Evolutionary conservation across 2,329 filamentous ascomycete species (phyloP).

Genomic region (Cladosporium sp.): DNA sequence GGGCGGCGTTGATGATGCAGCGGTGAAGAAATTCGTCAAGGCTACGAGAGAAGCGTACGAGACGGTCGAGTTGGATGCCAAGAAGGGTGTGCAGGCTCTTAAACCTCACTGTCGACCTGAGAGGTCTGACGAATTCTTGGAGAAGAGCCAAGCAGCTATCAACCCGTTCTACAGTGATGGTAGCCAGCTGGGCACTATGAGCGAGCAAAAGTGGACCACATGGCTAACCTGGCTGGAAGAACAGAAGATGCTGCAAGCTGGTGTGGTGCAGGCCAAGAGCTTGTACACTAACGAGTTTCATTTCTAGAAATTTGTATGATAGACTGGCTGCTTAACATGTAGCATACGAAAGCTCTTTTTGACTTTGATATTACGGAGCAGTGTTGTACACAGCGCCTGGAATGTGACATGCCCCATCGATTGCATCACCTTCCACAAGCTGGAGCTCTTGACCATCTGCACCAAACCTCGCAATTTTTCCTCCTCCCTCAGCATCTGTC

Average conservation of each 20-base stretch:
- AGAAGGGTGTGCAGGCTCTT: neutral
- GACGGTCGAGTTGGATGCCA: slow-evolving; percentile 19
- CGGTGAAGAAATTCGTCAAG: slow-evolving; percentile 23
- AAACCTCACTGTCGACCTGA: slow-evolving; percentile 17
- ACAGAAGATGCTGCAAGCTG: slow-evolving; percentile 3
- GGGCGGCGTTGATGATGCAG: slow-evolving; percentile 15
- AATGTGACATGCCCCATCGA: slow-evolving; percentile 18
- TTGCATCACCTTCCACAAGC: slow-evolving; percentile 14
- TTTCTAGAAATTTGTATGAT: neutral
- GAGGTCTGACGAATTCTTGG: slow-evolving; percentile 24
- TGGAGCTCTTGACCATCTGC: slow-evolving; percentile 19
- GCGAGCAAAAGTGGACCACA: slow-evolving; percentile 15
- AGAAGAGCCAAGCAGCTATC: slow-evolving; percentile 26
- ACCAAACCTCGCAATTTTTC: slow-evolving; percentile 19
- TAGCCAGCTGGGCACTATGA: slow-evolving; percentile 17
- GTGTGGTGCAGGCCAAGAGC: neutral
- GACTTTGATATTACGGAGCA: neutral
- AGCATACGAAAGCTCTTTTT: neutral
- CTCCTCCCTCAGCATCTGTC: slow-evolving; percentile 12
- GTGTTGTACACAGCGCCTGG: neutral
- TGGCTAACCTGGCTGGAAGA: slow-evolving; percentile 19
- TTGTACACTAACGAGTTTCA: slow-evolving; percentile 12
- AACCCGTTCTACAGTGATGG: slow-evolving; percentile 28
- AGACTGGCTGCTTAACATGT: neutral
- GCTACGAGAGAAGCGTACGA: slow-evolving; percentile 29